A percentile compares a stretch with the other conserved stretches of the same genome.
Evolutionary conservation across 2,329 filamentous ascomycete species (phyloP).

Genomic region (Stemphylium vesicarium): DNA sequence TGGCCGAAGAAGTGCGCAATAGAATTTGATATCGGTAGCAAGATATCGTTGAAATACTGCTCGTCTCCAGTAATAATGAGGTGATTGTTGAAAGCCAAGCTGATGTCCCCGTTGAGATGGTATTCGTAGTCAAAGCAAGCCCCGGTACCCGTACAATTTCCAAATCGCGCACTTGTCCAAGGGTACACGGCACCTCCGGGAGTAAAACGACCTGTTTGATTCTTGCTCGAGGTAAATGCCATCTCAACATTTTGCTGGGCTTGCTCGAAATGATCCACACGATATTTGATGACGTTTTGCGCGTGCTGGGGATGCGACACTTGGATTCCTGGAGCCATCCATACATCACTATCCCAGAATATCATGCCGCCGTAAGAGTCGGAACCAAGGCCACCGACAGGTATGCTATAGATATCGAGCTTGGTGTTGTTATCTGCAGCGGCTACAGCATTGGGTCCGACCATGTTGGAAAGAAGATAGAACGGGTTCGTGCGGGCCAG

Average conservation of each 20-base stretch:
- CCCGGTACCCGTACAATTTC: constrained; percentile 69
- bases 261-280: constrained; percentile 64
- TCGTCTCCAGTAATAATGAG: constrained; percentile 66
- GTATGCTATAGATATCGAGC: constrained; percentile 67
- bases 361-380: constrained; percentile 71
- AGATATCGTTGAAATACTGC: constrained; percentile 59
- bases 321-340: constrained; percentile 72
- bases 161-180: constrained; percentile 71
- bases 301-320: constrained; percentile 67
- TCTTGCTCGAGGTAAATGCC: constrained; percentile 64
- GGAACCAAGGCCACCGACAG: constrained; percentile 71
- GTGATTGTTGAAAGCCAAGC: constrained; percentile 66
- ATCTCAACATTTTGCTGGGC: constrained; percentile 65
- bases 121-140: constrained; percentile 75
- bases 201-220: constrained; percentile 62
- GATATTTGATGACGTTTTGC: constrained; percentile 69
- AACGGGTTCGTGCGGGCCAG: constrained; percentile 62
- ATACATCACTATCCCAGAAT: constrained; percentile 72
- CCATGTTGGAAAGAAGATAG: constrained; percentile 63
- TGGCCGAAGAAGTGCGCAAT: constrained; percentile 68
- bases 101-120: constrained; percentile 74
- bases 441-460: constrained; percentile 60
- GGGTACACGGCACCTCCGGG: constrained; percentile 67
- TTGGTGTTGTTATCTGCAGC: constrained; percentile 56
- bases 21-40: constrained; percentile 69